These are phyloP conservation scores for Cercospora sesami DNA, from an alignment of 2,329 filamentous ascomycete species.

Conservation along the genomic window DNA sequence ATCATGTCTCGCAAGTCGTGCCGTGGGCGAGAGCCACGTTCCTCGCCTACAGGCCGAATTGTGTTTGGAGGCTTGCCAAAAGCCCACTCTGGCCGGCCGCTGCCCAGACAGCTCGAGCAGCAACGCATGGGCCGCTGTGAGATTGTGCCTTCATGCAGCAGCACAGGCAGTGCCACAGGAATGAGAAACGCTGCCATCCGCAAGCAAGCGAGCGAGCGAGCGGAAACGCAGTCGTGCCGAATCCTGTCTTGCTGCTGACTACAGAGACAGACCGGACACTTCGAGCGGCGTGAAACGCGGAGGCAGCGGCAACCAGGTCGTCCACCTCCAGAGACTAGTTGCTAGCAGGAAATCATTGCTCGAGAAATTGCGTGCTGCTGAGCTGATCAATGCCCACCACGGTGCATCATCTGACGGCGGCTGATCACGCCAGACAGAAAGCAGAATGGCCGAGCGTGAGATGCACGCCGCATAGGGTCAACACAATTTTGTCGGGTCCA, in stretches of 20 bases:
- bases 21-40: background rate
- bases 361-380: slow-evolving; percentile 12
- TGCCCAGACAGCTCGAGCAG: background rate
- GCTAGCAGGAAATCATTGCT: background rate
- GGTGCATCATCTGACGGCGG: slow-evolving; percentile 17
- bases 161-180: slow-evolving; percentile 6
- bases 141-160: slow-evolving; percentile 3
- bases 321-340: background rate
- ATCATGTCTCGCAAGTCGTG: background rate
- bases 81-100: background rate
- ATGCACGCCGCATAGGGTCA: slow-evolving; percentile 11
- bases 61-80: background rate
- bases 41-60: background rate
- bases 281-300: slow-evolving; percentile 8
- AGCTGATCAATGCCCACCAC: background rate
- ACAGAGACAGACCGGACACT: background rate
- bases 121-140: background rate
- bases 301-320: slow-evolving; percentile 10
- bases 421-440: background rate
- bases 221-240: background rate
- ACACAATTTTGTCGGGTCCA: background rate
- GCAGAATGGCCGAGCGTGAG: background rate
- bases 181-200: background rate
- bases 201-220: background rate
- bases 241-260: background rate